These are phyloP conservation scores for Triticum dicoccoides DNA, from an alignment of 176 grass and related monocot species.

Conservation along the genomic window DNA sequence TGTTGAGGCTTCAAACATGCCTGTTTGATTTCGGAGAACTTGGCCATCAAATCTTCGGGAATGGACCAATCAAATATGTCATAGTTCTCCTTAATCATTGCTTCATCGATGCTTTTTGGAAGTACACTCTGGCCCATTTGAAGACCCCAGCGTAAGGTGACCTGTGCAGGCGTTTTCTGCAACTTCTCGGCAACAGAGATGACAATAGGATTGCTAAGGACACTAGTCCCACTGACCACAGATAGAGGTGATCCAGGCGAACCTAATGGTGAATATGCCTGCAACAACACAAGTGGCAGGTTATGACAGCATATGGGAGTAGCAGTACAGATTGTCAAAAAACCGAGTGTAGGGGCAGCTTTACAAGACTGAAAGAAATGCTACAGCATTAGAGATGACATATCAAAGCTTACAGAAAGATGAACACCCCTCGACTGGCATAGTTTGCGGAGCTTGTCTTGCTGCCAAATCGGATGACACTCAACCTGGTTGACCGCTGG, in stretches of 20 bases:
- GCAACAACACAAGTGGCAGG: neutral
- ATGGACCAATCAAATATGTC: slow-evolving; percentile 50
- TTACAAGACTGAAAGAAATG: neutral
- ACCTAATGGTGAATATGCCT: slow-evolving; percentile 58
- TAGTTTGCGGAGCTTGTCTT: slow-evolving; percentile 37
- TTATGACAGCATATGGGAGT: neutral
- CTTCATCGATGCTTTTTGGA: slow-evolving; percentile 47
- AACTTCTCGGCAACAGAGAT: slow-evolving; percentile 38
- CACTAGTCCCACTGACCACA: slow-evolving; percentile 1
- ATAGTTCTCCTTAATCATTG: slow-evolving; percentile 48
- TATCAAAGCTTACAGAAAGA: slow-evolving; percentile 51
- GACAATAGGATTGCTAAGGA: slow-evolving; percentile 39
- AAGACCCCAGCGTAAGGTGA: slow-evolving; percentile 48
- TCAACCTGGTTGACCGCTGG: slow-evolving; percentile 62
- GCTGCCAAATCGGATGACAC: slow-evolving; percentile 52
- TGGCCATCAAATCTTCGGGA: slow-evolving; percentile 37
- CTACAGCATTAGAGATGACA: neutral
- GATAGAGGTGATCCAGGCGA: slow-evolving; percentile 26
- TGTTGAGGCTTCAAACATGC: neutral
- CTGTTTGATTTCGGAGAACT: slow-evolving; percentile 52
- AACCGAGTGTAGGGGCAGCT: neutral
- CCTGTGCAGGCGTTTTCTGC: slow-evolving; percentile 51
- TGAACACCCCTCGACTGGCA: slow-evolving; percentile 49
- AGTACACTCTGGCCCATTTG: slow-evolving; percentile 51
- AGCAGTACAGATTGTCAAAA: neutral